These are phyloP conservation scores for Cynara cardunculus DNA, from an alignment of 129 eudicot species.

Conservation along the genomic window DNA sequence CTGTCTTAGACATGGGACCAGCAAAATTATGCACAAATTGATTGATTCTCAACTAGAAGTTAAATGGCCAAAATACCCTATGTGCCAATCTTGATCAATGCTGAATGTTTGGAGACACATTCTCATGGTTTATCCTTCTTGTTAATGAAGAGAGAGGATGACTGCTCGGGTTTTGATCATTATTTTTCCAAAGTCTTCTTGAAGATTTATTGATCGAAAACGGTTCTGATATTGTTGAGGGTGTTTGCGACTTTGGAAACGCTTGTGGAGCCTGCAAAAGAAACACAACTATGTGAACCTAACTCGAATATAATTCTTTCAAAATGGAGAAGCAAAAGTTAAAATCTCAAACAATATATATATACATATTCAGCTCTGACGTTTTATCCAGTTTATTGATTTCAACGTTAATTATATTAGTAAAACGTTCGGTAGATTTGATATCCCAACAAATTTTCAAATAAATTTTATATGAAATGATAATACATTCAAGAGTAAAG, in stretches of 20 bases:
- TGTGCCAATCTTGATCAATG: slow-evolving; percentile 6
- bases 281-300: slow-evolving; percentile 1
- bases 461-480: not conserved
- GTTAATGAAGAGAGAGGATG: slow-evolving; percentile 35
- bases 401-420: not conserved
- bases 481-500: not conserved
- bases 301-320: not conserved
- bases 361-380: not conserved
- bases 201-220: slow-evolving; percentile 32
- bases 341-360: not conserved
- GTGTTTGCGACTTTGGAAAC: slow-evolving; percentile 34
- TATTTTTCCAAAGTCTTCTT: slow-evolving; percentile 42
- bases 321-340: not conserved
- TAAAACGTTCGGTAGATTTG: not conserved
- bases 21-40: slow-evolving; percentile 24
- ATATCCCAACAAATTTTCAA: not conserved
- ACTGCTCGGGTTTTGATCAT: slow-evolving; percentile 24
- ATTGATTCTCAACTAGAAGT: slow-evolving; percentile 19
- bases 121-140: slow-evolving; percentile 39
- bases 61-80: not conserved
- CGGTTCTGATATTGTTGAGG: slow-evolving; percentile 33
- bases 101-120: slow-evolving; percentile 50
- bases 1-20: slow-evolving; percentile 23
- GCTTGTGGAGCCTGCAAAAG: slow-evolving; percentile 37
- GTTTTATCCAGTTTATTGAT: not conserved